Conservation (phyloP, 202 grass and related monocot genomes). For the Digitaria exilis region DNA sequence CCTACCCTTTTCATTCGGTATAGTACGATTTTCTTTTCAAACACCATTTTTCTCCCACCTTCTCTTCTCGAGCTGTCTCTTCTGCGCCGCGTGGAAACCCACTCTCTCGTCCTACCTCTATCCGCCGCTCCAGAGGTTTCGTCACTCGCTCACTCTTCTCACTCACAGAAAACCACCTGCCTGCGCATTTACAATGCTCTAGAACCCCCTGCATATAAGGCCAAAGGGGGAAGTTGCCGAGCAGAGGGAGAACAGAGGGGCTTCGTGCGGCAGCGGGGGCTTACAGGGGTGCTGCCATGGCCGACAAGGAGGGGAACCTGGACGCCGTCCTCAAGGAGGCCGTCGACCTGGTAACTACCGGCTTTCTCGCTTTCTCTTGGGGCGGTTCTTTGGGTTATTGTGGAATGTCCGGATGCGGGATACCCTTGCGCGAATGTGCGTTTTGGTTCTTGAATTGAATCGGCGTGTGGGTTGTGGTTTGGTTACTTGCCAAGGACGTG, state of each 20-base stretch:
- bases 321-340: conserved; percentile 67
- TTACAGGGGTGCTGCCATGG: conserved; percentile 39
- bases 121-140: conserved; percentile 29
- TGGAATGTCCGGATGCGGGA: background rate
- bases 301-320: conserved; percentile 45
- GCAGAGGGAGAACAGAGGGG: background rate
- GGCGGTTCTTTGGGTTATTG: background rate
- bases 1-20: background rate
- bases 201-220: conserved; percentile 20
- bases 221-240: background rate
- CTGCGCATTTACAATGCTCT: background rate
- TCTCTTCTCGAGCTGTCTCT: background rate
- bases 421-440: background rate
- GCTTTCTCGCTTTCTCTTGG: background rate
- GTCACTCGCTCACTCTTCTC: background rate
- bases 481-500: background rate
- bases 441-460: conserved; percentile 9
- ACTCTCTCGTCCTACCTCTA: conserved; percentile 4
- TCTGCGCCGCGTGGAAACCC: conserved; percentile 34
- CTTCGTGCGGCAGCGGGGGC: background rate
- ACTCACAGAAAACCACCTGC: conserved; percentile 1
- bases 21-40: background rate
- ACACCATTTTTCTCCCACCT: conserved; percentile 29
- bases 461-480: background rate
- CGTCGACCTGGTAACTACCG: conserved; percentile 55